These are phyloP conservation scores for Diaporthe batatas DNA, from an alignment of 2,329 filamentous ascomycete genomes.

Conservation along the genomic window DNA sequence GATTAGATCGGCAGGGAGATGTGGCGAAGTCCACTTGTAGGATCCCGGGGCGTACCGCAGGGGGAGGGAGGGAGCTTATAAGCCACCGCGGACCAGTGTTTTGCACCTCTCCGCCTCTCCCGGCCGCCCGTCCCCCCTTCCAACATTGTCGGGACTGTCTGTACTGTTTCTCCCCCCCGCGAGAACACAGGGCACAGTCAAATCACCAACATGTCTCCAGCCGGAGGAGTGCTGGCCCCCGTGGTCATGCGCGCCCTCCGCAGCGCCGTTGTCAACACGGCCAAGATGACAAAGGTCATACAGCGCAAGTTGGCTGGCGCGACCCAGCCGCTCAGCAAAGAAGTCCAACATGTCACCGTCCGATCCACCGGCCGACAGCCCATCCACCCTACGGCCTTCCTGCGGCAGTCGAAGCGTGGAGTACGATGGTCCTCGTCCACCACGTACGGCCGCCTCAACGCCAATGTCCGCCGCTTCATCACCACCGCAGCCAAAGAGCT, in stretches of 20 bases:
- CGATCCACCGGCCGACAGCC: conserved; percentile 62
- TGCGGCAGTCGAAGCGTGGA: conserved; percentile 64
- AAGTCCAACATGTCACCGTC: conserved; percentile 61
- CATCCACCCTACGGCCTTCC: conserved; percentile 64
- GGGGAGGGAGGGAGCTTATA: conserved; percentile 35
- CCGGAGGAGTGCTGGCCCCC: conserved; percentile 70
- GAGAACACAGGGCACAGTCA: conserved; percentile 42
- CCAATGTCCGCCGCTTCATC: conserved; percentile 65
- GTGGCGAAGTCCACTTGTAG: conserved; percentile 34
- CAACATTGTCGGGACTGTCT: conserved; percentile 4
- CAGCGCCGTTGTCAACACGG: conserved; percentile 57
- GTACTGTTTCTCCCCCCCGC: conserved; percentile 32
- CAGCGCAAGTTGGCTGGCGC: conserved; percentile 63
- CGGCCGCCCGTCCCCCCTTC: neutral
- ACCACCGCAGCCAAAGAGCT: conserved; percentile 56
- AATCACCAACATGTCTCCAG: conserved; percentile 64
- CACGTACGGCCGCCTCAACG: conserved; percentile 58
- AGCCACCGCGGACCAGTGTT: conserved; percentile 12
- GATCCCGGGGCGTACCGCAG: conserved; percentile 16
- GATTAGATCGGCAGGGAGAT: conserved; percentile 5
- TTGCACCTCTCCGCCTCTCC: conserved; percentile 2
- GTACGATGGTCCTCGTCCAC: conserved; percentile 63
- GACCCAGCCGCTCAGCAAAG: conserved; percentile 59
- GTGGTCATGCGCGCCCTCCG: conserved; percentile 68
- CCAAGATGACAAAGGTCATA: conserved; percentile 64